A percentile compares a stretch with the other conserved stretches of the same genome.
Evolutionary conservation across 768 basidiomycete species (phyloP).

Genomic region (Chlorophyllum brunneum): DNA sequence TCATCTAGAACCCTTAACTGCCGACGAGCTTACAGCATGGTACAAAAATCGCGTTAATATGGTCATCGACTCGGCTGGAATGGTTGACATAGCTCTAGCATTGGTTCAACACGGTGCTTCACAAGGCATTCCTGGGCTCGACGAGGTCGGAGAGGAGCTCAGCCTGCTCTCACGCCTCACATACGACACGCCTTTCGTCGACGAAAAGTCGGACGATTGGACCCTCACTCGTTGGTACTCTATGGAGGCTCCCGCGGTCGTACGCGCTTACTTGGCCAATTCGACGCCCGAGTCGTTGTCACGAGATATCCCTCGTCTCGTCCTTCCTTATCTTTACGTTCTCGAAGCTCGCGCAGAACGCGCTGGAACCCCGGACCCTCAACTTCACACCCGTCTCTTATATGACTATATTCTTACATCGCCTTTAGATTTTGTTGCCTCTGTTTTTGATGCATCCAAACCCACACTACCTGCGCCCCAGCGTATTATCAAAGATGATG

Average conservation of each 20-base stretch:
- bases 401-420: slow-evolving; percentile 70
- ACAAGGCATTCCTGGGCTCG: slow-evolving; percentile 70
- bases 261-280: slow-evolving; percentile 72
- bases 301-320: slow-evolving; percentile 67
- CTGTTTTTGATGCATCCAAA: slow-evolving; percentile 89
- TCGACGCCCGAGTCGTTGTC: slow-evolving; percentile 66
- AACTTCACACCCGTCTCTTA: slow-evolving; percentile 59
- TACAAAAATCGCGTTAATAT: slow-evolving; percentile 62
- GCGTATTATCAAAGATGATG: slow-evolving; percentile 76
- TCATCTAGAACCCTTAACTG: slow-evolving; percentile 33
- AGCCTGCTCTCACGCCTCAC: slow-evolving; percentile 82
- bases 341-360: slow-evolving; percentile 88
- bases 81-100: slow-evolving; percentile 75
- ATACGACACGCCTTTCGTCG: slow-evolving; percentile 67
- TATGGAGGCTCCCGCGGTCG: slow-evolving; percentile 60
- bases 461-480: slow-evolving; percentile 71
- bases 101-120: slow-evolving; percentile 86
- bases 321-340: slow-evolving; percentile 91
- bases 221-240: slow-evolving; percentile 69
- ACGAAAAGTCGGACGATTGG: slow-evolving; percentile 58
- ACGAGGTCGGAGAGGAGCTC: slow-evolving; percentile 88
- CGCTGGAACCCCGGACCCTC: slow-evolving; percentile 62
- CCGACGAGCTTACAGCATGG: slow-evolving; percentile 63
- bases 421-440: slow-evolving; percentile 62
- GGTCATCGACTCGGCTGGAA: slow-evolving; percentile 64